Conservation (phyloP, 1,139 yeast species). For the Pichiaceae sp. region DNA sequence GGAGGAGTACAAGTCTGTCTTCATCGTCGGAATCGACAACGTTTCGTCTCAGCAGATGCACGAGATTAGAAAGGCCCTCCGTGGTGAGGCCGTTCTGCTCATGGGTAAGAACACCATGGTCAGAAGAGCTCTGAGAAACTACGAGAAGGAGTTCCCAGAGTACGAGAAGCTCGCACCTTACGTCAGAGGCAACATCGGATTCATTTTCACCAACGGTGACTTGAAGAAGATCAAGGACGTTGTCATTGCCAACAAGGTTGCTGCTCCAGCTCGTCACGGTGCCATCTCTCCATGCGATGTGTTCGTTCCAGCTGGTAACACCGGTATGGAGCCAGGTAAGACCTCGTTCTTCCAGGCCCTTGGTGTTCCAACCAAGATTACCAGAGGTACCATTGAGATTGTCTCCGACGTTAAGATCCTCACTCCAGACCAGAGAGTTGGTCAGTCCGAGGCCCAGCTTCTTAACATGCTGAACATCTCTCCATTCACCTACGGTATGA, state of each 20-base stretch:
- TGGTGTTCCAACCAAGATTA: conserved; percentile 99
- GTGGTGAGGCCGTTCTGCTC: conserved; percentile 90
- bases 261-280: conserved; percentile 99
- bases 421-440: conserved; percentile 77
- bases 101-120: conserved; percentile 99
- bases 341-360: conserved; percentile 99
- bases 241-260: conserved; percentile 86
- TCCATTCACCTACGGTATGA: conserved; percentile 98
- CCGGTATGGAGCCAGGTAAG: conserved; percentile 99
- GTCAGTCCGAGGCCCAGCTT: conserved; percentile 98
- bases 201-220: conserved; percentile 97
- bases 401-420: conserved; percentile 96
- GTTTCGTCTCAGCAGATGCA: conserved; percentile 99
- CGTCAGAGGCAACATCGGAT: conserved; percentile 98
- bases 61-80: conserved; percentile 95
- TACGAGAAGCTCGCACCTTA: conserved; percentile 90
- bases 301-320: conserved; percentile 98
- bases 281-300: conserved; percentile 98
- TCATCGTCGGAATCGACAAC: conserved; percentile 98
- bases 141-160: conserved; percentile 90
- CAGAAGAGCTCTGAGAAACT: conserved; percentile 98
- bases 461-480: conserved; percentile 99
- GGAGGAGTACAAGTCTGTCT: conserved; percentile 95
- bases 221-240: conserved; percentile 87
- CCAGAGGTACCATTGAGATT: conserved; percentile 99